phyloP scores from a whole-genome alignment of 31 red algal genomes.

The Asparagopsis taxiformis region DNA sequence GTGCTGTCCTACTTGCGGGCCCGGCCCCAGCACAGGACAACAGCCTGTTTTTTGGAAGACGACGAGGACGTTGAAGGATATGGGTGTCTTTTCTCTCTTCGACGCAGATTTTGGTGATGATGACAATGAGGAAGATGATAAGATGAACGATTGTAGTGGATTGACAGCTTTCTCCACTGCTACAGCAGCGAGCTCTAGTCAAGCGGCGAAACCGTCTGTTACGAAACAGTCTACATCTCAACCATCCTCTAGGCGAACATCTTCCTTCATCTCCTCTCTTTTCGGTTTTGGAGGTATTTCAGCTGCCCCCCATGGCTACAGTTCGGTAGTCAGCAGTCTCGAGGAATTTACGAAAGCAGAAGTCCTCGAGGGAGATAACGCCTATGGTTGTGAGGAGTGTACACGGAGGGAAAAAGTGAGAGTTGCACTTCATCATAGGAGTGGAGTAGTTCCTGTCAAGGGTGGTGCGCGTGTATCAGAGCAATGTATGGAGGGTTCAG shows the following conservation, averaged over 20 bases:
- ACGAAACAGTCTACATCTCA: background rate
- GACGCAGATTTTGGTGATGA: constrained; percentile 18
- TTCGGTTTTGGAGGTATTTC: constrained; percentile 30
- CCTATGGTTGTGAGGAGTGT: constrained; percentile 76
- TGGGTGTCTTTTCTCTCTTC: constrained; percentile 29
- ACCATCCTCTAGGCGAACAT: constrained; percentile 18
- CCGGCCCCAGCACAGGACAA: background rate
- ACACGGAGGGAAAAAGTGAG: constrained; percentile 50
- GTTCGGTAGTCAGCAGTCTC: constrained; percentile 45
- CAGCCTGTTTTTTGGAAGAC: constrained; percentile 17
- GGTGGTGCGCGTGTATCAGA: too few species aligned
- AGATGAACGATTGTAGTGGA: constrained; percentile 21
- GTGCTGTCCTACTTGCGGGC: background rate
- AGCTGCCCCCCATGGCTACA: constrained; percentile 56
- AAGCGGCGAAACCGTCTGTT: background rate
- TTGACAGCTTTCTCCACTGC: constrained; percentile 51
- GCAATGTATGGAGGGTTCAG: too few species aligned
- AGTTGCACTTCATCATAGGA: constrained; percentile 23
- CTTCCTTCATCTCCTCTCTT: constrained; percentile 30
- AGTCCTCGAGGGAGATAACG: constrained; percentile 76
- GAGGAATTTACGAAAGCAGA: constrained; percentile 61
- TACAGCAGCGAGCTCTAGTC: constrained; percentile 7
- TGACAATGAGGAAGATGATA: constrained; percentile 13
- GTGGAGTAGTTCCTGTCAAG: too few species aligned
- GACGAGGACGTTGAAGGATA: constrained; percentile 50